Percentiles rank a stretch among this genome's conserved stretches.
These are phyloP conservation scores for Bromus sterilis DNA, from an alignment of 176 grass and related monocot genomes.

Conservation along the genomic window DNA sequence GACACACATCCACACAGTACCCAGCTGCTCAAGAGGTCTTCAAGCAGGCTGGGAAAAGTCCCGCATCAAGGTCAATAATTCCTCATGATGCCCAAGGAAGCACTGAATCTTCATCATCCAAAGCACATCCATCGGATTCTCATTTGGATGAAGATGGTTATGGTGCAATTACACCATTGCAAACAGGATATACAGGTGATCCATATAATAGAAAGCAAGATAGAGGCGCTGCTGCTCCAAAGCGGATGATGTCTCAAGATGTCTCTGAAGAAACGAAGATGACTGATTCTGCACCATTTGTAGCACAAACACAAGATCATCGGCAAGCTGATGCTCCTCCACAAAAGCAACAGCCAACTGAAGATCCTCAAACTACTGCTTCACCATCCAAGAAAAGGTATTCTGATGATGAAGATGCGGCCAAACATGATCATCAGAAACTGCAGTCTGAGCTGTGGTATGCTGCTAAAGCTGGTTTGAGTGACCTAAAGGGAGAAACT, in stretches of 20 bases:
- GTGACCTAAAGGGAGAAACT: constrained; percentile 11
- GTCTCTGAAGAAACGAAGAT: neutral
- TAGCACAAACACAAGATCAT: neutral
- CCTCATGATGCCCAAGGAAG: neutral
- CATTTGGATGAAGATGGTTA: neutral
- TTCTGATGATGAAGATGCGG: constrained; percentile 6
- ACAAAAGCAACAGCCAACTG: constrained; percentile 5
- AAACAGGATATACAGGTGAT: constrained; percentile 4
- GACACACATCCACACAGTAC: neutral
- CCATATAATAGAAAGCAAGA: constrained; percentile 11
- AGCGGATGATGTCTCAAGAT: constrained; percentile 2
- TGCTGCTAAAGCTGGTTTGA: constrained; percentile 1
- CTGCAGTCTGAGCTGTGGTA: constrained; percentile 9
- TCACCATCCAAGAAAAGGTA: neutral
- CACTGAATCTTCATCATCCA: constrained; percentile 7
- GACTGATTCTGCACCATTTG: neutral
- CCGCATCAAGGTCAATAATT: neutral
- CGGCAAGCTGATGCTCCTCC: neutral
- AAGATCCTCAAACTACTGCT: neutral
- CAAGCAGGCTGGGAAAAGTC: neutral
- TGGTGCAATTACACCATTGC: neutral
- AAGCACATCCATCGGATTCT: constrained; percentile 7
- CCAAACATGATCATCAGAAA: neutral
- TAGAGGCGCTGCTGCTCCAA: neutral
- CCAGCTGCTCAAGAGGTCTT: neutral